Base-by-base conservation (phyloP, 805 yeast genomes). In the Maudiozyma saulgeensis region DNA sequence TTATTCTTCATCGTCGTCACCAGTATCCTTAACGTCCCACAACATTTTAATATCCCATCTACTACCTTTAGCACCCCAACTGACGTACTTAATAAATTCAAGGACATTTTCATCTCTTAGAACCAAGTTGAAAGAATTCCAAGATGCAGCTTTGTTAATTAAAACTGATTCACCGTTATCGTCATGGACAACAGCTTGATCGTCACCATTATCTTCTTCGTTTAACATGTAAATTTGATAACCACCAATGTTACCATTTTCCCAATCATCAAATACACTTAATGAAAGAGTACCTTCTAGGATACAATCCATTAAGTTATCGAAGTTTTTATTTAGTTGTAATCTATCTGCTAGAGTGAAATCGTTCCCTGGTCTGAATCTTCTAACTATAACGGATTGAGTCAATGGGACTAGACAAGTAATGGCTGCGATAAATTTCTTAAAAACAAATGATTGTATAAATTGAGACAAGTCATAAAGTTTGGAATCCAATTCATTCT, bases 351-450 rank as follows among this genome's bases (percentile, higher is more conserved):
- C 99, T 43, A 93, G 69, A 3, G 91, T 90, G 67, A 87, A 93
- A 65, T 93, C 99, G 28, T 79, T 82, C 3, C 98, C 99, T 1
- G 96, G 99, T 58, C 99, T 79, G 70, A 93, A 93, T 54, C 97
- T 74, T 60, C 99, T 77, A 7, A 87, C 77, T 25, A 90, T 62
- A 1, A 85, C 69, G 56, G 84, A 87, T 54, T 84, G 86, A 45
- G 82, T 76, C 3, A 80, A 68, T 8, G 84, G 80, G 2, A 76
- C 66, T 48, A 88, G 60, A 15, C 80, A 76, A 0, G 96, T 84
- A 2, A 90, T 63, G 2, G 68, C 50, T 19, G 71, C 68, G 43
- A 93, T 63, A 84, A 93, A 90, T 62, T 82, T 81, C 44, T 76
- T 75, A 67, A 86, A 90, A 13, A 80, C 72, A 1, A 68, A 56